Conservation (phyloP, 805 yeast species). For the Komagataella mondaviorum region DNA sequence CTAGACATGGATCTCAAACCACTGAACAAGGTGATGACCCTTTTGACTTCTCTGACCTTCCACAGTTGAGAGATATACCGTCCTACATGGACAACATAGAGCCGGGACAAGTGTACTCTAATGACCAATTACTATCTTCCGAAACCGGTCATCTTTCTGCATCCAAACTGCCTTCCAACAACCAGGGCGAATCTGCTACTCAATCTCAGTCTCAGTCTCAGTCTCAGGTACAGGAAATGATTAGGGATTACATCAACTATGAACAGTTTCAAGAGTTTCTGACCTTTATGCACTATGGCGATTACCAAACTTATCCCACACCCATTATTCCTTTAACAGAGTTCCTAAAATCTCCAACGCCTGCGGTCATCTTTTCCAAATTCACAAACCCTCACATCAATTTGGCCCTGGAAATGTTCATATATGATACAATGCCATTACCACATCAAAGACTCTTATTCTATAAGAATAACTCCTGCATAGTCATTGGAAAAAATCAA, state of each 20-base stretch:
- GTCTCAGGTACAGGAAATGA: neutral
- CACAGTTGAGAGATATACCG: conserved; percentile 3
- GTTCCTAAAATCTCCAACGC: conserved; percentile 10
- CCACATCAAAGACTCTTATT: conserved; percentile 39
- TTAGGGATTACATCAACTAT: neutral
- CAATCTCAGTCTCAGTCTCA: neutral
- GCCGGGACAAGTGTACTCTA: neutral
- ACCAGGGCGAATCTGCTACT: neutral
- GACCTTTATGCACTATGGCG: conserved; percentile 1
- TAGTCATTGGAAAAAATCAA: conserved; percentile 93
- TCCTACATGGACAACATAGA: neutral
- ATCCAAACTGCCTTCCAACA: neutral
- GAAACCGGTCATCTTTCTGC: neutral
- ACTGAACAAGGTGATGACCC: conserved; percentile 5
- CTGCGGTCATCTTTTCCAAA: conserved; percentile 44
- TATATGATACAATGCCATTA: conserved; percentile 53
- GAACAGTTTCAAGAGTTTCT: conserved; percentile 1
- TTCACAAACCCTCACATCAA: conserved; percentile 59
- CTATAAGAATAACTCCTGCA: conserved; percentile 70
- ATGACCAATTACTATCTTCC: neutral
- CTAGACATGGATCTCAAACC: neutral
- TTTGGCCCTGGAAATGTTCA: conserved; percentile 68
- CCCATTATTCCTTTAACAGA: neutral
- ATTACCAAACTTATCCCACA: neutral
- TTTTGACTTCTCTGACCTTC: conserved; percentile 13